A percentile compares a stretch with the other conserved stretches of the same genome.
Conservation (phyloP, 176 grass and related monocot genomes). For the Leersia perrieri region DNA sequence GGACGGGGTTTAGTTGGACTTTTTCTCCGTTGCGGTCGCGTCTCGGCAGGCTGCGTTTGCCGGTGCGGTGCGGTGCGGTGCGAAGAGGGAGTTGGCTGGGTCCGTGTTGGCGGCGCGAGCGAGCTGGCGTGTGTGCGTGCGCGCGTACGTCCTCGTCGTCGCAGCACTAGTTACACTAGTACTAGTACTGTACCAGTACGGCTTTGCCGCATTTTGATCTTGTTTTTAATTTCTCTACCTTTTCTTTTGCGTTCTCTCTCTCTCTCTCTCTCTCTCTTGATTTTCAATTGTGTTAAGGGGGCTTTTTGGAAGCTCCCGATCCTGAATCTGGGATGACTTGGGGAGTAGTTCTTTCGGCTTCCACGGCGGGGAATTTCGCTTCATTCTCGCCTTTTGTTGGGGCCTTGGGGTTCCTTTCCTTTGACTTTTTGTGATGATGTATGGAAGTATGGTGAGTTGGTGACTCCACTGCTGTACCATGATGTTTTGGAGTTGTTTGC, state of each 20-base stretch:
- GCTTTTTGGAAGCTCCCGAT: constrained; percentile 53
- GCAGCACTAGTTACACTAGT: not conserved
- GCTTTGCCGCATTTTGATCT: not conserved
- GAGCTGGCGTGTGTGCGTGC: no score
- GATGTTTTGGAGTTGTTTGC: not conserved
- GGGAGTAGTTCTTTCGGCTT: constrained; percentile 6
- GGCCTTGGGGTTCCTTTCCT: constrained; percentile 33
- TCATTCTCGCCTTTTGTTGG: not conserved
- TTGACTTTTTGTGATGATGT: not conserved
- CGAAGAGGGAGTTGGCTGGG: constrained; percentile 15
- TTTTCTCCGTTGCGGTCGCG: not conserved
- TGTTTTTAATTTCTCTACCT: not conserved
- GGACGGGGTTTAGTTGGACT: constrained; percentile 2
- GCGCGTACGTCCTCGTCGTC: not conserved
- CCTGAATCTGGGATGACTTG: constrained; percentile 13
- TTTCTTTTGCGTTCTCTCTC: not conserved
- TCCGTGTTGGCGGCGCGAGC: constrained; percentile 49
- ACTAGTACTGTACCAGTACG: not conserved
- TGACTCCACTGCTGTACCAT: not conserved
- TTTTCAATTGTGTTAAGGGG: not conserved
- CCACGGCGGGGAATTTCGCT: constrained; percentile 36
- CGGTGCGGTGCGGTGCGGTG: not conserved
- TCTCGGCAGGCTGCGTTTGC: constrained; percentile 24
- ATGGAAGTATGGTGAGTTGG: not conserved
- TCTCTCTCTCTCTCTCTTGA: not conserved